Percentiles rank a stretch among this genome's conserved stretches.
Conservation (phyloP, 1,139 yeast species). For the Candida sp. region DNA sequence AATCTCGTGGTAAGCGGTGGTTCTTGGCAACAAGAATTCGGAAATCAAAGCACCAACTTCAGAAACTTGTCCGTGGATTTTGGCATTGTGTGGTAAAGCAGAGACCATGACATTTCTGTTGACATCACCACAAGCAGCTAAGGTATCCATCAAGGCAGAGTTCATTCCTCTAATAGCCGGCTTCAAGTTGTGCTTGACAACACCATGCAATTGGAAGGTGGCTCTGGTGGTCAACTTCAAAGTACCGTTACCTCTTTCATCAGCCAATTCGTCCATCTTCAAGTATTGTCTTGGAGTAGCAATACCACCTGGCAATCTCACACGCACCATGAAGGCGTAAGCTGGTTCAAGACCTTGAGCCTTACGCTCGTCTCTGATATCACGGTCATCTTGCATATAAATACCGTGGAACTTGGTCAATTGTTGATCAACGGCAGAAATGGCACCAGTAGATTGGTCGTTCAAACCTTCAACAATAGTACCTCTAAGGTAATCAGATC, state of each 20-base stretch:
- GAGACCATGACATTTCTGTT: slow-evolving; percentile 95
- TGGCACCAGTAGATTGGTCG: slow-evolving; percentile 90
- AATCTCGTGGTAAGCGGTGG: slow-evolving; percentile 97
- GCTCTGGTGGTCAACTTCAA: slow-evolving; percentile 97
- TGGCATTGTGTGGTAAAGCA: slow-evolving; percentile 85
- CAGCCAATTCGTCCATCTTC: slow-evolving; percentile 82
- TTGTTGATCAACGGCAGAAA: slow-evolving; percentile 93
- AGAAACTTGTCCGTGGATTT: slow-evolving; percentile 78
- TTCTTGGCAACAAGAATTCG: slow-evolving; percentile 83
- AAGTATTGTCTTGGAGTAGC: slow-evolving; percentile 92
- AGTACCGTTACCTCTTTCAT: slow-evolving; percentile 89
- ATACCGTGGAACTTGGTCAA: slow-evolving; percentile 98
- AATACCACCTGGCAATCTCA: slow-evolving; percentile 92
- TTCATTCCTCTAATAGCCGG: slow-evolving; percentile 95
- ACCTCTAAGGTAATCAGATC: slow-evolving; percentile 89
- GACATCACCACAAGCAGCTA: slow-evolving; percentile 99
- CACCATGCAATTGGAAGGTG: slow-evolving; percentile 96
- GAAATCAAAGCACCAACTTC: slow-evolving; percentile 69
- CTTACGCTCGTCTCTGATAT: slow-evolving; percentile 90
- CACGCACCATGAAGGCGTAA: slow-evolving; percentile 95
- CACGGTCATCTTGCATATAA: slow-evolving; percentile 99
- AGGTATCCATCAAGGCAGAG: slow-evolving; percentile 86
- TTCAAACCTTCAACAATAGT: slow-evolving; percentile 87
- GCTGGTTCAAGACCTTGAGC: slow-evolving; percentile 95
- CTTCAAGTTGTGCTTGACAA: slow-evolving; percentile 87